These are phyloP conservation scores for Pouteria campechiana DNA, from an alignment of 179 eudicot species.

Conservation along the genomic window DNA sequence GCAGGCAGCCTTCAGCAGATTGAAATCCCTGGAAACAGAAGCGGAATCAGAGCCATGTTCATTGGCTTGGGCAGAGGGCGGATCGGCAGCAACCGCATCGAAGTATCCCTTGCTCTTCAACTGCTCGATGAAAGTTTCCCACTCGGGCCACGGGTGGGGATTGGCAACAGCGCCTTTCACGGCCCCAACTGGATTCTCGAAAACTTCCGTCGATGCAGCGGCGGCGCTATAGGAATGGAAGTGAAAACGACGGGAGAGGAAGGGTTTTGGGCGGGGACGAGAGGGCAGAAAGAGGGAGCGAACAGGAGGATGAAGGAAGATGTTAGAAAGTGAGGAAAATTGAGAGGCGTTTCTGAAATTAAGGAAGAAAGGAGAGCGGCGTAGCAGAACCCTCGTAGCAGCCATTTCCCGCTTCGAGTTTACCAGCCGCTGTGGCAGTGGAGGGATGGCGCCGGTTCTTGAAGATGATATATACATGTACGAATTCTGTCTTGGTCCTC, in stretches of 20 bases:
- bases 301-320: constrained; percentile 5
- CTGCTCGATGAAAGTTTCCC: constrained; percentile 65
- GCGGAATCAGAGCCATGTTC: constrained; percentile 2
- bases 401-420: too few species aligned
- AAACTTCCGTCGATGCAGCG: constrained; percentile 11
- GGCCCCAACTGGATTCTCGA: constrained; percentile 4
- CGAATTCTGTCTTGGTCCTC: too few species aligned
- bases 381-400: too few species aligned
- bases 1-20: constrained; percentile 55
- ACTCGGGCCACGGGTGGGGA: constrained; percentile 85
- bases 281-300: constrained; percentile 6
- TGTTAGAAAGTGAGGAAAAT: too few species aligned
- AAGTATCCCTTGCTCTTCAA: constrained; percentile 65
- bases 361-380: too few species aligned
- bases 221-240: constrained; percentile 10
- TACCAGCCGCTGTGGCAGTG: too few species aligned
- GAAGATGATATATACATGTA: too few species aligned
- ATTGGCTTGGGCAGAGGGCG: not conserved
- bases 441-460: too few species aligned
- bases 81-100: constrained; percentile 1
- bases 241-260: constrained; percentile 1
- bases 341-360: constrained; percentile 1
- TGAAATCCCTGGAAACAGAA: constrained; percentile 29
- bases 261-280: not conserved
- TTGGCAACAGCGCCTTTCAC: constrained; percentile 1